A percentile compares a stretch with the other conserved stretches of the same genome.
Evolutionary conservation across 345 rosid genomes (phyloP).

Genomic region (Syzygium aqueum): DNA sequence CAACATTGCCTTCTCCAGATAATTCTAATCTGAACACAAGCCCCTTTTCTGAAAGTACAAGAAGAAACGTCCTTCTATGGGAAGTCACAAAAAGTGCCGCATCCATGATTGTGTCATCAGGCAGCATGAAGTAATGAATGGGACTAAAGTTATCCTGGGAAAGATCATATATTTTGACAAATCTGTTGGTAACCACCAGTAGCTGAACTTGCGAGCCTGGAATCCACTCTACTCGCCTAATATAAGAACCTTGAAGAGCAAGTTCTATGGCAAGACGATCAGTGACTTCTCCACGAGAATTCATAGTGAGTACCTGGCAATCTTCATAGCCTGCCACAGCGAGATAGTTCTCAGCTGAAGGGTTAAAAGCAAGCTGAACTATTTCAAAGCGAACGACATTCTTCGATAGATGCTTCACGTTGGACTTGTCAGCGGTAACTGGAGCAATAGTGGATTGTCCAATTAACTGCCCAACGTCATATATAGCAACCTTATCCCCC

Average conservation of each 20-base stretch:
- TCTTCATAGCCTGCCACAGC: constrained; percentile 98
- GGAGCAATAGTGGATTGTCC: constrained; percentile 90
- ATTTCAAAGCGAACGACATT: constrained; percentile 94
- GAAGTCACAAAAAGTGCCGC: constrained; percentile 75
- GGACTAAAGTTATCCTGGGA: constrained; percentile 97
- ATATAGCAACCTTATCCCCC: constrained; percentile 98
- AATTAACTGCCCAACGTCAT: constrained; percentile 86
- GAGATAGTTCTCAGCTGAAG: constrained; percentile 79
- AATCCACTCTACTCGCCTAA: constrained; percentile 89
- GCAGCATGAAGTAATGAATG: constrained; percentile 77
- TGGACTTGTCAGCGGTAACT: constrained; percentile 90
- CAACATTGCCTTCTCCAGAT: constrained; percentile 65
- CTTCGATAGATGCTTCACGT: constrained; percentile 92
- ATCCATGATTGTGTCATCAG: constrained; percentile 80
- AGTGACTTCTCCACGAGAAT: constrained; percentile 92
- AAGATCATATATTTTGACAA: constrained; percentile 91
- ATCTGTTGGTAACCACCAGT: constrained; percentile 81
- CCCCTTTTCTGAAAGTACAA: constrained; percentile 87
- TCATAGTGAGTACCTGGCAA: constrained; percentile 85
- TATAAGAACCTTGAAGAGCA: constrained; percentile 90
- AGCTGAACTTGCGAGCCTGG: constrained; percentile 93
- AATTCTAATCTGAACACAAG: constrained; percentile 68
- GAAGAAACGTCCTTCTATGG: constrained; percentile 69
- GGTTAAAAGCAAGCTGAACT: constrained; percentile 81
- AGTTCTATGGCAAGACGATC: constrained; percentile 97